Base-by-base conservation (phyloP, 257 asterid species). In the Capsicum chinense region DNA sequence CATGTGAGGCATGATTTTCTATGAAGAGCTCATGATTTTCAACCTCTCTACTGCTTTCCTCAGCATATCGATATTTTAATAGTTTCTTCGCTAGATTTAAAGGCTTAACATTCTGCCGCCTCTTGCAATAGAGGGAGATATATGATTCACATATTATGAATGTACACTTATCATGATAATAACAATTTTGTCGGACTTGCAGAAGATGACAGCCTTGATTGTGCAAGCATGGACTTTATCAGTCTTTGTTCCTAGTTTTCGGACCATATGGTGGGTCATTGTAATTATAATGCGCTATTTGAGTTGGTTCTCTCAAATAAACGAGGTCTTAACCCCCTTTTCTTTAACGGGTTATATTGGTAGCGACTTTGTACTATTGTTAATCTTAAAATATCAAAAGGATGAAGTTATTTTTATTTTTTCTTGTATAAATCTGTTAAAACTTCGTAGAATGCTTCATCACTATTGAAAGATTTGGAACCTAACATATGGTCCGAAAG, bases 31-130 rank as follows among this genome's bases (percentile, higher is more conserved):
- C 7, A 8, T 52, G 64, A 9, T 3, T 48, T 50, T 21, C 81
- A 26, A 15, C 19, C 15, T 47, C 37, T 71, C 37, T 50, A 54
- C 64, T 54, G 48, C 62, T 50, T 13, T 76, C 62, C 81, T 26
- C 64, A 76, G 48, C 26, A 76, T 52, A 35, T 26, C 64, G 9
- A 50, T 76, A 52, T 76, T 14, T 56, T 26, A 54, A 2, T 54
- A 78, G 82, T 78, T 52, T 78, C 82, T 54, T 54, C 50, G 50
- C 54, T 78, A 78, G 50, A 54, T 14, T 78, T 78, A 16, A 78
- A 54, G 50, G 33, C 26, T 26, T 78, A 76, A 52, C 63, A 71
- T 6, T 52, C 81, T 76, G 62, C 62, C 62, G n/a, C 39, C 74
- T 70, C 56, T 26, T 52, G 81, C 16, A 74, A 12, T 21, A 76